Conservation (phyloP, 2,329 filamentous ascomycete genomes). For the Helminthosporium solani region DNA sequence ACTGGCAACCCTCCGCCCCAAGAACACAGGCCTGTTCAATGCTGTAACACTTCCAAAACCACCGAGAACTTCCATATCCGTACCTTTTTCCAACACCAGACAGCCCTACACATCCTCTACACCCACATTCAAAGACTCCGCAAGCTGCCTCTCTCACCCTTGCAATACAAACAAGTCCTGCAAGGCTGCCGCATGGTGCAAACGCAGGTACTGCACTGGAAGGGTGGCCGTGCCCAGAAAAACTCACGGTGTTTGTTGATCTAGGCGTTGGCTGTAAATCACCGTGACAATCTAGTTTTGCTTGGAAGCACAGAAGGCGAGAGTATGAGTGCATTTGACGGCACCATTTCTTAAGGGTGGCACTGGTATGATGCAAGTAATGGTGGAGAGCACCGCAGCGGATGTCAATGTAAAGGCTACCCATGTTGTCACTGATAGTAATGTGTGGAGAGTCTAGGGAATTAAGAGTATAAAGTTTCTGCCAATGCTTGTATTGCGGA, state of each 20-base stretch:
- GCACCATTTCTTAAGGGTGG: not conserved
- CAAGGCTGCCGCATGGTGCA: not conserved
- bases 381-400: too few relatives aligned
- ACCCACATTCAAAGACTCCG: not conserved
- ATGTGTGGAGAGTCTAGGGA: too few relatives aligned
- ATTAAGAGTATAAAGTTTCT: too few relatives aligned
- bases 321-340: not conserved
- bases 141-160: not conserved
- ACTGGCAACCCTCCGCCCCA: not conserved
- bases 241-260: not conserved
- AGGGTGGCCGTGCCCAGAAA: not conserved
- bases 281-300: not conserved
- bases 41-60: too few relatives aligned
- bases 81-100: not conserved
- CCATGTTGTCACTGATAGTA: too few relatives aligned
- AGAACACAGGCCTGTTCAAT: not conserved
- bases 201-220: not conserved
- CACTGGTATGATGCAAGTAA: too few relatives aligned
- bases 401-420: too few relatives aligned
- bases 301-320: not conserved
- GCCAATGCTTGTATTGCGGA: too few relatives aligned
- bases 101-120: not conserved
- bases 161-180: not conserved
- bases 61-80: not conserved
- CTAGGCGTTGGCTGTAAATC: not conserved